Evolutionary conservation across 345 rosid species (phyloP).

Genomic region (Hirschfeldia incana): DNA sequence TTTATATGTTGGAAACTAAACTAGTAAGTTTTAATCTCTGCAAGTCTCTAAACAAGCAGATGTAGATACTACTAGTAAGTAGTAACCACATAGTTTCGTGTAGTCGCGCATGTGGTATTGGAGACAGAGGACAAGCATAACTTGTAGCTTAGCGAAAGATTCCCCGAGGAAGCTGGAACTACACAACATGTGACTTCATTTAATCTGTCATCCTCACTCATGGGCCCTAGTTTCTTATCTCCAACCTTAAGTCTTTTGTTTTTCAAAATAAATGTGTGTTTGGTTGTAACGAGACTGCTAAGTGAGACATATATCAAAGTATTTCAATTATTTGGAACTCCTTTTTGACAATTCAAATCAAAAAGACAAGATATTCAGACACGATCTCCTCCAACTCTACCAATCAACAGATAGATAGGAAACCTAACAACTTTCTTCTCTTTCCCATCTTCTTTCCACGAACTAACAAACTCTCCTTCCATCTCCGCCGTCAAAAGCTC

Average conservation of each 20-base stretch:
- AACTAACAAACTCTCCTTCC: constrained; percentile 43
- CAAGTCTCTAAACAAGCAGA: background rate
- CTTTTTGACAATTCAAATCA: background rate
- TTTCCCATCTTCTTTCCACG: constrained; percentile 56
- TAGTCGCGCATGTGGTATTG: background rate
- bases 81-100: background rate
- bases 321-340: background rate
- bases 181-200: background rate
- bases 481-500: constrained; percentile 56
- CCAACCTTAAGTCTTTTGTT: background rate
- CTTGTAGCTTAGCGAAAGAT: constrained; percentile 8
- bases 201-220: background rate
- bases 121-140: background rate
- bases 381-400: constrained; percentile 55
- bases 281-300: background rate
- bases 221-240: background rate
- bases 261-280: background rate
- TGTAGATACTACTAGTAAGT: background rate
- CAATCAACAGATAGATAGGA: constrained; percentile 69
- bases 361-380: background rate
- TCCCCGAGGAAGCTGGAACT: constrained; percentile 29
- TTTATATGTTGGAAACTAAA: background rate
- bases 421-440: constrained; percentile 47
- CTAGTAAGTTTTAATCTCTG: background rate
- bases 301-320: background rate